Base-by-base conservation (phyloP, 2,329 filamentous ascomycete genomes). In the Thelonectria rubi region DNA sequence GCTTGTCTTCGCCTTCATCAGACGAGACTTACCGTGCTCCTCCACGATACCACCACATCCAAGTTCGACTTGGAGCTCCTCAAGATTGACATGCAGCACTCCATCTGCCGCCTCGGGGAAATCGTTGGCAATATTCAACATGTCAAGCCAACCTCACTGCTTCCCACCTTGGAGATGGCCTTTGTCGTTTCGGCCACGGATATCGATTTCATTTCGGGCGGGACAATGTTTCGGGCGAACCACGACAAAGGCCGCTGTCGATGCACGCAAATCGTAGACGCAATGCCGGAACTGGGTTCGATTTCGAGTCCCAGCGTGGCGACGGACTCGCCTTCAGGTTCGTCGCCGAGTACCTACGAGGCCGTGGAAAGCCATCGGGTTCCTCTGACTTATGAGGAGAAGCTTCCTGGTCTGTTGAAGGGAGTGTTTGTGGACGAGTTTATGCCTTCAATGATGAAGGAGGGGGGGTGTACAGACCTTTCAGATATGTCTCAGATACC, bases 1-100 rank as follows among this genome's bases (percentile, higher is more conserved):
- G 95, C 93, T 1, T 84, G 95, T 18, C 96, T 92, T 51, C 93
- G 93, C 2, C 83, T 97, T 15, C 93, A 97, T 76, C 88, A 94
- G 15, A 93, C 94, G 1, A 93, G 96, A 66, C 0, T 86, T 87
- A 14, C 43, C 15, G 43, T 30, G 12, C 12, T 47, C 14, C 6
- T 30, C 11, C 11, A 47, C 14, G 20, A 47, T 14, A 3, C 43
- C 12, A n/a, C 7, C 3, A 17, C 43, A 7, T 47, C 43, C 24
- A 26, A 30, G 15, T 26, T 47, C 5, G 43, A 47, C 21, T 8
- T 47, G 11, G 43, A 47, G 26, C 43, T 47, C 26, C 20, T 30
- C 17, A 47, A 47, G 12, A 47, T 26, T n/a, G 43, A 47, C 21
- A 26, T 47, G 43, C 43, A 47, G 20, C 43, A 47, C 26, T 47